Evolutionary conservation across 2,329 filamentous ascomycete species (phyloP), one percentile per base, ranked within the genome.

Genomic region (Ophioceras dolichostomum): DNA sequence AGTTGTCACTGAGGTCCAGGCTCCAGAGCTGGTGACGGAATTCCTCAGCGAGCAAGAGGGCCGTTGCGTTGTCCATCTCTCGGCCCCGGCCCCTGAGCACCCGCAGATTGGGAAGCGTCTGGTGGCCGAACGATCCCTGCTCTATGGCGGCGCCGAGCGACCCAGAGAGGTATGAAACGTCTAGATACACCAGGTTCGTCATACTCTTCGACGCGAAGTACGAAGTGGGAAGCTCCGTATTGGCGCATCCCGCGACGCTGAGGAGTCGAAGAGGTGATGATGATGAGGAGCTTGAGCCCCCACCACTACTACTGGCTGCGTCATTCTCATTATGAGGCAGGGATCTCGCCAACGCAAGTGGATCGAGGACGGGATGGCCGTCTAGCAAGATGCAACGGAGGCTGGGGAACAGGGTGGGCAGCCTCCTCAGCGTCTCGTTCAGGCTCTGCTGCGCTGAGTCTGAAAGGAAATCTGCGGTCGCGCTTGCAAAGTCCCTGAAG

Each of bases 1-100:
- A 60, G 44, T 79, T 79, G 5, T 61, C 37, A 27, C 61, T 57
- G 1, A 78, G 35, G 42, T 79, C 72, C 4, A 78, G 48, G 45
- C 73, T 74, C 73, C 73, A 78, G 10, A 78, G 50, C 20, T 58
- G 63, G 10, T 41, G 41, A 4, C 44, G 39, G 34, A 61, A 61
- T 5, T 49, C 43, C 40, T 48, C 44, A 47, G 69, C 46, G 29
- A 64, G 43, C 3, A 49, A 30, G 0, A 53, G 39, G 3, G 59
- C 52, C 2, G 56, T 51, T 1, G 39, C 38, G 39, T 70, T 60
- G 17, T 66, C 62, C 17, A 77, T 45, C 40, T 68, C 62, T 17
- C 67, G 59, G 2, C 60, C 56, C 33, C 59, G 55, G 1, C 65
- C 52, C 45, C 73, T 77, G 19, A 79, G 50, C 4, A 77, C 55